Evolutionary conservation across 805 yeast species (phyloP), one percentile per base, ranked within the genome.

Genomic region (Middelhovenomyces tepae): DNA sequence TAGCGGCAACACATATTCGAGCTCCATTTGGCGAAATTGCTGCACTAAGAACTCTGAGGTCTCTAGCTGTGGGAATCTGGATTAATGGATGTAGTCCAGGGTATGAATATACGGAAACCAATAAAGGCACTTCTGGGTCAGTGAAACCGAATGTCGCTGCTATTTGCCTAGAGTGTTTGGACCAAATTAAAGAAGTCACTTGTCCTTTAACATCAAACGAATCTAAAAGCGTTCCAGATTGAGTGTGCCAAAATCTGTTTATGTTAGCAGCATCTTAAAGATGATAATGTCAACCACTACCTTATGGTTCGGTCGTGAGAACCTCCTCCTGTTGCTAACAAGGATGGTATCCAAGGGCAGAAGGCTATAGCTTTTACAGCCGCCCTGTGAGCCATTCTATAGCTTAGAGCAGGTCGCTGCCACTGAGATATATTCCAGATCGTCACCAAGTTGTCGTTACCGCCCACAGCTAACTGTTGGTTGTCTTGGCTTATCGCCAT

Each of bases 261-360:
- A n/a, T n/a, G n/a, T n/a, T n/a, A n/a, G n/a, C n/a, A n/a, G n/a
- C n/a, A n/a, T n/a, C n/a, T n/a, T n/a, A n/a, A n/a, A n/a, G n/a
- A n/a, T n/a, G n/a, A n/a, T n/a, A n/a, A n/a, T n/a, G n/a, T n/a
- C n/a, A n/a, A n/a, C n/a, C n/a, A n/a, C n/a, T n/a, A n/a, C n/a
- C n/a, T 56, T 6, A 86, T 71, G n/a, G 69, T 69, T 32, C 87
- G 61, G 52, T 87, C 96, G 45, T 74, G 76, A 14, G 78, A 72
- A 0, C 96, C 96, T 2, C 91, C 95, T 0, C 96, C 96, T 0
- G 95, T 85, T 1, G 89, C 95, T 22, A 87, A 53, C 6, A 87
- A 57, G 2, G 79, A 67, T 9, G 73, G 73, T 13, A 84, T 68
- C 95, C 95, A 86, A 0, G 96, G 96, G 51, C 95, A 87, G 47